Evolutionary conservation across 306 rosid species (phyloP), one percentile per base, ranked within the genome.

Genomic region (Vigna hirtella): DNA sequence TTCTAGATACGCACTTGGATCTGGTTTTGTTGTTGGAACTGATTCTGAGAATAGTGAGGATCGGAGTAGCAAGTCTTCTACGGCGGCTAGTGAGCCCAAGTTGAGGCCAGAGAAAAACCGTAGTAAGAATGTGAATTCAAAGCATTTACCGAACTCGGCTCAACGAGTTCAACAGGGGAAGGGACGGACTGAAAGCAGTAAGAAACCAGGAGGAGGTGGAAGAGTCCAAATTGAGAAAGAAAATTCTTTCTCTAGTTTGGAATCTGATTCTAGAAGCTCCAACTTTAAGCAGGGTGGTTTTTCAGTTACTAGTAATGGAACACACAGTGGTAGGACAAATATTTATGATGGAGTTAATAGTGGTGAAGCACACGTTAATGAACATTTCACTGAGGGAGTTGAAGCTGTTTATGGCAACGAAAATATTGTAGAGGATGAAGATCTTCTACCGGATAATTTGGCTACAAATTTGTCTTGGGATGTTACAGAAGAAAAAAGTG

Each of bases 231-330:
- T 84, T 50, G 90, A 87, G 89, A 86, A 73, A 87, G 93, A 95
- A 74, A 91, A 89, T 83, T 95, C 98, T 74, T 75, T 80, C 76
- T 88, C 97, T 49, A 92, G 97, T 83, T 1, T 91, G 80, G 98
- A 96, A 61, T 96, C 98, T 70, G 98, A 96, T 85, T 95, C 98
- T n/a, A 88, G 92, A 79, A 93, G 96, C 88, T 91, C 96, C 75
- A 82, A 83, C 80, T 76, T 87, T 83, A 71, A 78, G 89, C 97
- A 83, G 74, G 84, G 83, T 76, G 53, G 64, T n/a, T 79, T 53
- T 83, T 47, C 77, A 13, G 86, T 81, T 53, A 74, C 74, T 77
- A 81, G 93, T 77, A 91, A 92, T 18, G 91, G 96, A 66, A 88
- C 87, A 66, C 93, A 89, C 53, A 77, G 86, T 72, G 83, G 81